These are phyloP conservation scores for Voacanga thouarsii DNA, from an alignment of 257 asterid genomes.

Conservation along the genomic window DNA sequence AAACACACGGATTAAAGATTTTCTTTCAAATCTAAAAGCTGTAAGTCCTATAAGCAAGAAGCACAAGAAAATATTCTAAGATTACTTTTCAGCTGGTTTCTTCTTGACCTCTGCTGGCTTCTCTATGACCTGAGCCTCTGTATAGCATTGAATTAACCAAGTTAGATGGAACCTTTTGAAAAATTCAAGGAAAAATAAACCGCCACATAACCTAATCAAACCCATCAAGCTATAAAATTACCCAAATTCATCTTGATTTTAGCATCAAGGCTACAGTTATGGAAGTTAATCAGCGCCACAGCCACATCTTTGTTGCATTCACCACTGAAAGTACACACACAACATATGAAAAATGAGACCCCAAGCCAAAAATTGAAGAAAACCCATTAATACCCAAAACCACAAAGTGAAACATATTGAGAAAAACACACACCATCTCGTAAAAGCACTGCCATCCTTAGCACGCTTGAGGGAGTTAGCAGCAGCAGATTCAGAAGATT, in stretches of 20 bases:
- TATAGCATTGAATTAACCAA: neutral
- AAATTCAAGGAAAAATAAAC: neutral
- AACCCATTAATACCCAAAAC: neutral
- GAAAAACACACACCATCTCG: slow-evolving; percentile 53
- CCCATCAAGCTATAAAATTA: slow-evolving; percentile 1
- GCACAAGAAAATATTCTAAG: neutral
- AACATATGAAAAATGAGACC: neutral
- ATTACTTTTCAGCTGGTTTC: slow-evolving; percentile 50
- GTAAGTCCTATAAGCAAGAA: neutral
- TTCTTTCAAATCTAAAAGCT: neutral
- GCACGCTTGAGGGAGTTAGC: slow-evolving; percentile 62
- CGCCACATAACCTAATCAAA: neutral
- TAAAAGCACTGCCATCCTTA: slow-evolving; percentile 81
- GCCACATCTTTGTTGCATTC: slow-evolving; percentile 75
- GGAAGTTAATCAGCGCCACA: slow-evolving; percentile 77
- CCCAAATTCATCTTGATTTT: slow-evolving; percentile 79
- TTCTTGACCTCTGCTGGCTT: slow-evolving; percentile 47
- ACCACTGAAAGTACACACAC: slow-evolving; percentile 37
- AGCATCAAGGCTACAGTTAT: slow-evolving; percentile 74
- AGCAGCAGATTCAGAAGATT: neutral
- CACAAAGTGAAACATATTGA: neutral
- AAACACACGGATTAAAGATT: neutral
- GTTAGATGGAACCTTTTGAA: neutral
- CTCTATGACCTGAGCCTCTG: slow-evolving; percentile 67
- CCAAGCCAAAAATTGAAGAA: neutral